Percentiles rank a stretch among this genome's conserved stretches.
These are phyloP conservation scores for Phylloporus sp. DNA, from an alignment of 768 basidiomycete genomes.

Conservation along the genomic window DNA sequence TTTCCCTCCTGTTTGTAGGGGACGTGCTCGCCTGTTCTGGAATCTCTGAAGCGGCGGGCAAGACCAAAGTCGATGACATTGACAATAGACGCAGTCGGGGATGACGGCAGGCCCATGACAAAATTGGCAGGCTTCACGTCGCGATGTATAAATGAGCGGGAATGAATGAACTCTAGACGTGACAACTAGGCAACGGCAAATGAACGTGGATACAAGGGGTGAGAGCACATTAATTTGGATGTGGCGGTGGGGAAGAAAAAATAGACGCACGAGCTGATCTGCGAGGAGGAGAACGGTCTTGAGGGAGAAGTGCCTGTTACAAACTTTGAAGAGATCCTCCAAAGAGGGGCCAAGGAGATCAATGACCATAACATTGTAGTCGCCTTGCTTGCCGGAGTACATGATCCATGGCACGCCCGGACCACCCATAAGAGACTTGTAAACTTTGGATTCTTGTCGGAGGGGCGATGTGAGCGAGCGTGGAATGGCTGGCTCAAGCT, in stretches of 20 bases:
- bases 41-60: conserved; percentile 72
- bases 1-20: conserved; percentile 68
- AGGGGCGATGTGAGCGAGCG: conserved; percentile 54
- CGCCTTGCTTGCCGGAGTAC: conserved; percentile 86
- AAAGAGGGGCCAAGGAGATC: conserved; percentile 91
- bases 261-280: conserved; percentile 80
- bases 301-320: conserved; percentile 88
- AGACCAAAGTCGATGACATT: conserved; percentile 92
- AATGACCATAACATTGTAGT: conserved; percentile 98
- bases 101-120: conserved; percentile 74
- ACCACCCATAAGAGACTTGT: conserved; percentile 87
- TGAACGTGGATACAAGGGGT: conserved; percentile 18
- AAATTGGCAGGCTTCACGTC: conserved; percentile 99
- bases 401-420: conserved; percentile 89
- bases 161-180: conserved; percentile 95
- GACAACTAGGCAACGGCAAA: conserved; percentile 59
- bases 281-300: conserved; percentile 93
- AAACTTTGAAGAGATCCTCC: conserved; percentile 84
- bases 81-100: conserved; percentile 65
- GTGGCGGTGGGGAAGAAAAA: not conserved
- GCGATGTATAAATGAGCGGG: conserved; percentile 90
- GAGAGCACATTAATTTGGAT: conserved; percentile 8
- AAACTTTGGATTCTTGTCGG: conserved; percentile 87
- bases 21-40: conserved; percentile 61
- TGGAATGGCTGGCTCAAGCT: conserved; percentile 64